Base-by-base conservation (phyloP, 805 yeast species). In the Ogataea chonburiensis region DNA sequence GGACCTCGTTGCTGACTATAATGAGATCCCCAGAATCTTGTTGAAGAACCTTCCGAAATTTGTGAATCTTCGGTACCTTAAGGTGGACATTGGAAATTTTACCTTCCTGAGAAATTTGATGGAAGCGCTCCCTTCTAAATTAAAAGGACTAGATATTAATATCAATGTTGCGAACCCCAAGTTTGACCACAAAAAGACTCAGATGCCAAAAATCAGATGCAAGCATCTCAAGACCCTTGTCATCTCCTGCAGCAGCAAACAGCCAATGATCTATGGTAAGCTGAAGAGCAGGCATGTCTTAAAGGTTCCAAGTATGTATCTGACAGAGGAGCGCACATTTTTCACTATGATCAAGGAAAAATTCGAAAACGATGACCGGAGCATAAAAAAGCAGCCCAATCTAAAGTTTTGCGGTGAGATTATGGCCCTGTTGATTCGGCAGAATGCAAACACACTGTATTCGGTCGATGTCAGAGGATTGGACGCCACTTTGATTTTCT, bases 401-500 rank as follows among this genome's bases (percentile, higher is more conserved):
- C 31, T 48, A 8, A 34, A 34, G 25, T 36, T 22, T 10, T 44
- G 42, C 11, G 53, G 54, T 5, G 27, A 38, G 19, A 27, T 47
- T 23, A 27, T 51, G 13, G 52, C 53, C 6, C 17, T 27, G 9
- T 15, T 51, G 22, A 32, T 52, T 5, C 26, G 17, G 7, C 20
- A 24, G 3, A 50, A 48, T 24, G 18, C 27, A 3, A 23, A 32
- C 7, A 44, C 50, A 5, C 29, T 55, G 4, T 37, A 36, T 17
- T 38, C 49, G 3, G 43, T 55, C 5, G 50, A 46, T n/a, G 22
- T 55, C 9, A 19, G 42, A 5, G 51, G 52, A 6, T 7, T 53
- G 12, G 60, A 55, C 31, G 54, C 54, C 11, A 37, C 32, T 9
- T 24, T 43, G 8, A 27, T 53, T 9, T 52, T 53, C 31, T 21